Percentiles rank a stretch among this genome's conserved stretches.
Evolutionary conservation across 495 filamentous ascomycete genomes (phyloP).

Genomic region (Durotheca rogersii): DNA sequence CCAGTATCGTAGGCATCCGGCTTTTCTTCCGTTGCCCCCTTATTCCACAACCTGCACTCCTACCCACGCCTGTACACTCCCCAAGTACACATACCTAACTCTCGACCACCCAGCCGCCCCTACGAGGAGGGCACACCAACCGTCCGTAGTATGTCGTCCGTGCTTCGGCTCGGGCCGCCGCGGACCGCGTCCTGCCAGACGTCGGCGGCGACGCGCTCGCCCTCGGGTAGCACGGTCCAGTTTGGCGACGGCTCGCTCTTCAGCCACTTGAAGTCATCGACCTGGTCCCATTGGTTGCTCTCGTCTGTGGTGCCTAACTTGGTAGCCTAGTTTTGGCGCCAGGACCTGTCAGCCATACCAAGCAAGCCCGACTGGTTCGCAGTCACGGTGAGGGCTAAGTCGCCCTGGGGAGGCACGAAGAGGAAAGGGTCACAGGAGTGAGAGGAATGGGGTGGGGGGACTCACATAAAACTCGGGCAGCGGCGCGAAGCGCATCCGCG

Average conservation of each 20-base stretch:
- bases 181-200: slow-evolving; percentile 72
- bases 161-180: slow-evolving; percentile 59
- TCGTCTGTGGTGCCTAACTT: slow-evolving; percentile 35
- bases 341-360: too few species aligned
- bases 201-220: slow-evolving; percentile 59
- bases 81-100: too few species aligned
- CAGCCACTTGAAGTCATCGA: slow-evolving; percentile 98
- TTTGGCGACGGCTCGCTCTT: slow-evolving; percentile 84
- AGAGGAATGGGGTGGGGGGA: slow-evolving; percentile 8
- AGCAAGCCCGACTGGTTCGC: too few species aligned
- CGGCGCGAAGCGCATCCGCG: slow-evolving; percentile 72
- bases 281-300: slow-evolving; percentile 76
- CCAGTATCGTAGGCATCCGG: too few species aligned
- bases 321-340: slow-evolving; percentile 35
- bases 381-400: background rate
- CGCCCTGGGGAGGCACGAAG: too few species aligned
- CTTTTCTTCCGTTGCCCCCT: too few species aligned
- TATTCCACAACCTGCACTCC: too few species aligned
- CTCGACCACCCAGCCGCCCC: too few species aligned
- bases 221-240: slow-evolving; percentile 69
- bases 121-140: slow-evolving; percentile 45
- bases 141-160: slow-evolving; percentile 67
- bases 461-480: slow-evolving; percentile 69
- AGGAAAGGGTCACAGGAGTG: background rate
- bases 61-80: too few species aligned